Conservation (phyloP, 176 grass and related monocot genomes). For the Saccharum spontaneum region DNA sequence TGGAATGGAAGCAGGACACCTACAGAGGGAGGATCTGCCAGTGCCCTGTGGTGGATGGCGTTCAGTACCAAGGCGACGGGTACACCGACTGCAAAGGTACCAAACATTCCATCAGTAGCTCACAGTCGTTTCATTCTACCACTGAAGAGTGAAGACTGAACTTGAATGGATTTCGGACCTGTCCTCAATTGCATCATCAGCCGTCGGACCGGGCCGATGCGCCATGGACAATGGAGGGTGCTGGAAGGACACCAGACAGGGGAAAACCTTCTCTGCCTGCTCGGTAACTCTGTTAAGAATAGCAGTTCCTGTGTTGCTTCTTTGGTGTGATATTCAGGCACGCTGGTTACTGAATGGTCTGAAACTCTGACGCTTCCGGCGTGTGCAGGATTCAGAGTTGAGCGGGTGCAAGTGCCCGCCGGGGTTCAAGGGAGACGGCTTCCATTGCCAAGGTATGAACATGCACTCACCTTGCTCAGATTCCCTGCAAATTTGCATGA, state of each 20-base stretch:
- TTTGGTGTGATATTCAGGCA: not conserved
- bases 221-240: conserved; percentile 77
- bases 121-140: not conserved
- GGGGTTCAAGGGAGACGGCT: conserved; percentile 73
- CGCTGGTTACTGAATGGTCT: not conserved
- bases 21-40: conserved; percentile 82
- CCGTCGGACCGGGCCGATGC: conserved; percentile 81
- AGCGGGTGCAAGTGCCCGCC: conserved; percentile 66
- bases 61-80: conserved; percentile 80
- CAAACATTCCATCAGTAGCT: not conserved
- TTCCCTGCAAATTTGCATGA: not conserved
- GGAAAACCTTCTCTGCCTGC: conserved; percentile 76
- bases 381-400: conserved; percentile 48
- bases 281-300: conserved; percentile 25
- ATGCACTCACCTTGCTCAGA: not conserved
- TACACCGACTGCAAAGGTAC: conserved; percentile 76
- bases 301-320: rapidly evolving
- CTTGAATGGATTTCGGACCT: not conserved
- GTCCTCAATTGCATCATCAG: conserved; percentile 28
- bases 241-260: conserved; percentile 63
- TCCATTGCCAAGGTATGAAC: conserved; percentile 60
- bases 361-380: not conserved
- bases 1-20: conserved; percentile 59
- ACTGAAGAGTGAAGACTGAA: not conserved
- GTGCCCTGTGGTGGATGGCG: conserved; percentile 64